phyloP scores from a whole-genome alignment of 768 basidiomycete species.

The Neoboletus brunneissimus region DNA sequence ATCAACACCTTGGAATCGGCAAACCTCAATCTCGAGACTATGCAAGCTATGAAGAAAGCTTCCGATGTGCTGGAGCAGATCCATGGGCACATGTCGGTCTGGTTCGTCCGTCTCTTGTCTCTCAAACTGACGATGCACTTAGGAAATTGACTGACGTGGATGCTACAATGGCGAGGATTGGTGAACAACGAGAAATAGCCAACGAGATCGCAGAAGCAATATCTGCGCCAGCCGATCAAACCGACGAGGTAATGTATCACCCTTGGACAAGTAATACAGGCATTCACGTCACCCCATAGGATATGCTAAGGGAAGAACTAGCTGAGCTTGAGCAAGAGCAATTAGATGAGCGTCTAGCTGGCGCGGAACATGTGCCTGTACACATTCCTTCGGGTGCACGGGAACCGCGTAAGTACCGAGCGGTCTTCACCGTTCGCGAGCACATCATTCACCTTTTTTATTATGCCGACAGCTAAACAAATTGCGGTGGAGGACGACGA shows the following conservation, averaged over 20 bases:
- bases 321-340: constrained; percentile 86
- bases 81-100: constrained; percentile 82
- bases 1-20: constrained; percentile 96
- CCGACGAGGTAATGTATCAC: constrained; percentile 65
- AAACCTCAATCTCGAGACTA: constrained; percentile 96
- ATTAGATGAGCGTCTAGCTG: constrained; percentile 78
- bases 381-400: constrained; percentile 69
- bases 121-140: constrained; percentile 6
- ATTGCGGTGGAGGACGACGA: constrained; percentile 82
- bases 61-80: constrained; percentile 86
- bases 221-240: constrained; percentile 62
- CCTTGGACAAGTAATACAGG: background rate
- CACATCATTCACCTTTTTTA: constrained; percentile 3
- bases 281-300: constrained; percentile 45
- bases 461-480: constrained; percentile 26
- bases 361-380: constrained; percentile 86
- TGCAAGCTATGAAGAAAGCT: constrained; percentile 96
- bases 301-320: constrained; percentile 74
- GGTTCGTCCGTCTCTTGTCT: background rate
- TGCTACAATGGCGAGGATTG: constrained; percentile 78
- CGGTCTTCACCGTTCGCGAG: background rate
- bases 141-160: constrained; percentile 91
- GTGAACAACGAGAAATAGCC: constrained; percentile 89
- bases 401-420: constrained; percentile 46
- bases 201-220: constrained; percentile 91